These are phyloP conservation scores for Schizochytrium sp. DNA, from an alignment of 108 stramenopile genomes.

Conservation along the genomic window DNA sequence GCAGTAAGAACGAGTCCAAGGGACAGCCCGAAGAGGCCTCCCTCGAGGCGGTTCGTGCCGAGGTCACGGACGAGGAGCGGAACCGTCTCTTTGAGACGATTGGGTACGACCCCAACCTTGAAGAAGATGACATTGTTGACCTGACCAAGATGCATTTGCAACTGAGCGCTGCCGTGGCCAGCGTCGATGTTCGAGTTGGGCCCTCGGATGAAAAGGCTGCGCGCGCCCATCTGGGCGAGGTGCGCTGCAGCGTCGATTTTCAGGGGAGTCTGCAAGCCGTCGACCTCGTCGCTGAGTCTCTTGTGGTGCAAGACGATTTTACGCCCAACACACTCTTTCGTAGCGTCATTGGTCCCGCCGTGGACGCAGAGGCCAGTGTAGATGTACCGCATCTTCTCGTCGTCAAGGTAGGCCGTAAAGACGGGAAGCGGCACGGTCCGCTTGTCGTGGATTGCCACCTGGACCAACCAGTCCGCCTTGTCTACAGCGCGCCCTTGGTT, in stretches of 20 bases:
- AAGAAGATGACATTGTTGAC: not conserved
- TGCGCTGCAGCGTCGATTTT: not conserved
- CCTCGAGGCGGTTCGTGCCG: not conserved
- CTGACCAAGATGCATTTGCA: not conserved
- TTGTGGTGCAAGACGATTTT: not conserved
- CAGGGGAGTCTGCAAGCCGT: not conserved
- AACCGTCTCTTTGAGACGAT: not conserved
- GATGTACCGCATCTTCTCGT: not conserved
- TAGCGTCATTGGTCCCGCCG: not conserved
- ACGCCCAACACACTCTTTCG: not conserved
- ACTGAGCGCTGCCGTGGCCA: not conserved
- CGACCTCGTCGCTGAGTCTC: not conserved
- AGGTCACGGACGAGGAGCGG: not conserved
- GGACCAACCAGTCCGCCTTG: not conserved
- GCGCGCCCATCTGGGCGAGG: not conserved
- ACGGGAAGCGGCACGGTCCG: not conserved
- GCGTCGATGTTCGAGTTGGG: not conserved
- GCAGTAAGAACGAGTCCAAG: not conserved
- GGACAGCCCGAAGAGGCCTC: not conserved
- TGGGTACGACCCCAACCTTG: not conserved
- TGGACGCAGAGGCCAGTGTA: not conserved
- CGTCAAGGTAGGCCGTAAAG: not conserved
- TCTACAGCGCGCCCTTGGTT: not conserved
- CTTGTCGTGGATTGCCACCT: not conserved
- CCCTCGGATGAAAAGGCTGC: not conserved